phyloP scores from a whole-genome alignment of 306 rosid species.

The Fragaria ananassa region DNA sequence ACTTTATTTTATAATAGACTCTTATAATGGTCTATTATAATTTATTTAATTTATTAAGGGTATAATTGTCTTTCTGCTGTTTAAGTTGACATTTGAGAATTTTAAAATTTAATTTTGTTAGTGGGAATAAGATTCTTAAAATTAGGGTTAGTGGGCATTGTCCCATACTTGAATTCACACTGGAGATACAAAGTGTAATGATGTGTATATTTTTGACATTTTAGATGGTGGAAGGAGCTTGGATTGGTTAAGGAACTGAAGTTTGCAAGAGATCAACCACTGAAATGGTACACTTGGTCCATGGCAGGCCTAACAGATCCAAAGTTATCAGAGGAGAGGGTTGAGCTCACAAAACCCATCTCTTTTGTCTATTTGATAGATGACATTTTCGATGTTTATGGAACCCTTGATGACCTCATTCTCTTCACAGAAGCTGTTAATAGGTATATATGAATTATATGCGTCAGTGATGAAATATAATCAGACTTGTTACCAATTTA shows the following conservation, averaged over 20 bases:
- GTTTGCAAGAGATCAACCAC: constrained; percentile 59
- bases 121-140: too few species aligned
- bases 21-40: too few species aligned
- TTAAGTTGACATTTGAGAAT: too few species aligned
- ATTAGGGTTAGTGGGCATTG: too few species aligned
- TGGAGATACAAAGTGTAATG: background rate
- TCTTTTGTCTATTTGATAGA: constrained; percentile 61
- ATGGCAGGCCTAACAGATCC: constrained; percentile 52
- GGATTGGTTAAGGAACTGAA: constrained; percentile 49
- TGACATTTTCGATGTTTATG: constrained; percentile 64
- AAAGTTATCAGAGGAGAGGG: constrained; percentile 43
- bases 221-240: constrained; percentile 62
- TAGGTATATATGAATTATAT: constrained; percentile 25
- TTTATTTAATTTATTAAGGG: too few species aligned
- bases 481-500: background rate
- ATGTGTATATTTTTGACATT: background rate
- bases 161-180: background rate
- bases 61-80: too few species aligned
- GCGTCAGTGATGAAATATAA: background rate
- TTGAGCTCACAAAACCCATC: constrained; percentile 66
- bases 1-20: too few species aligned
- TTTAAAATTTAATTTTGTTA: too few species aligned
- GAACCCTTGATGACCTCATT: constrained; percentile 51
- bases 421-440: constrained; percentile 52
- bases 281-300: constrained; percentile 70